Conservation (phyloP, 1,139 yeast species). For the Williopsis jadinii region DNA sequence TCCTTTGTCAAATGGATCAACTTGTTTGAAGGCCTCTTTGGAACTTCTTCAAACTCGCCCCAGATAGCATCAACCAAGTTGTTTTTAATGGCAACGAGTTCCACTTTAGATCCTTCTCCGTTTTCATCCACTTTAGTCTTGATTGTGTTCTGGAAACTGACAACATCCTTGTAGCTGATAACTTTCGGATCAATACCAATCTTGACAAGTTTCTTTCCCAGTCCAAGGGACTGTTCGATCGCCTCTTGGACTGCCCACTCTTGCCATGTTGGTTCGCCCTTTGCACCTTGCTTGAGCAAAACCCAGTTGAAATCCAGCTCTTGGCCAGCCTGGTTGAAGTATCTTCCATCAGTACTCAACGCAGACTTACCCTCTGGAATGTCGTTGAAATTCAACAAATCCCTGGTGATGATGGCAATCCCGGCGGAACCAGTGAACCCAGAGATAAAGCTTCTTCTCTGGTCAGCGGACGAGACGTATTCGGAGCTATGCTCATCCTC, state of each 20-base stretch:
- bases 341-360: slow-evolving; percentile 90
- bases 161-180: slow-evolving; percentile 43
- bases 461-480: slow-evolving; percentile 74
- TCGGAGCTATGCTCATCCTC: slow-evolving; percentile 95
- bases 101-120: slow-evolving; percentile 37
- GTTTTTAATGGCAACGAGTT: slow-evolving; percentile 54
- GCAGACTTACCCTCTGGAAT: slow-evolving; percentile 50
- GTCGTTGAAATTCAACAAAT: slow-evolving; percentile 38
- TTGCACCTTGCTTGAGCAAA: slow-evolving; percentile 74
- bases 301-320: slow-evolving; percentile 89
- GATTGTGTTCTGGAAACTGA: slow-evolving; percentile 30
- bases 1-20: slow-evolving; percentile 38
- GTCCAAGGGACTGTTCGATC: slow-evolving; percentile 41
- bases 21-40: slow-evolving; percentile 37
- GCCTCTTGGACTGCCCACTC: slow-evolving; percentile 74
- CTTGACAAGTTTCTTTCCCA: slow-evolving; percentile 26
- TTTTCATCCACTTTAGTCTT: slow-evolving; percentile 21
- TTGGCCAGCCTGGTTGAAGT: slow-evolving; percentile 82
- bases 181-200: slow-evolving; percentile 60
- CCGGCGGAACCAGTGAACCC: slow-evolving; percentile 97
- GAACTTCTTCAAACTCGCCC: slow-evolving; percentile 45
- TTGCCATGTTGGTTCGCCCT: slow-evolving; percentile 78
- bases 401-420: slow-evolving; percentile 77
- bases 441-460: slow-evolving; percentile 76
- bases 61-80: slow-evolving; percentile 78